Percentiles rank a stretch among this genome's conserved stretches.
Conservation (phyloP, 495 filamentous ascomycete species). For the Choiromyces venosus region DNA sequence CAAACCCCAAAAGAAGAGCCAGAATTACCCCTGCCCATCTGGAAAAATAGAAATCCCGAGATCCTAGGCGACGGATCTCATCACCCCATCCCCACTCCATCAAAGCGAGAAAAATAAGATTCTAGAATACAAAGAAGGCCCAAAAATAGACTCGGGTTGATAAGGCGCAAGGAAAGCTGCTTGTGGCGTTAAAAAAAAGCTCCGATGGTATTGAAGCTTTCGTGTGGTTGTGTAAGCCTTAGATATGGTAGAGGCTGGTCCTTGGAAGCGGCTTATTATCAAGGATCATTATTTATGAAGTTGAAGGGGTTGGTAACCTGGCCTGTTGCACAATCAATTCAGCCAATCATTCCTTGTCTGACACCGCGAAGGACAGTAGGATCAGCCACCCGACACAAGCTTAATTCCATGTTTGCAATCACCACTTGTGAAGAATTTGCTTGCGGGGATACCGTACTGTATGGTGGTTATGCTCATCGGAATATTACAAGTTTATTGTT, state of each 20-base stretch:
- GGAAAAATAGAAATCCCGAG: constrained; percentile 1
- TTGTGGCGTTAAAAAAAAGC: background rate
- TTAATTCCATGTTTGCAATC: background rate
- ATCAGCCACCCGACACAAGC: background rate
- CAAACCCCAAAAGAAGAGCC: background rate
- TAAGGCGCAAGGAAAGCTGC: background rate
- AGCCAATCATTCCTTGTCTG: background rate
- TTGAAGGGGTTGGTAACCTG: background rate
- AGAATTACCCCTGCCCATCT: background rate
- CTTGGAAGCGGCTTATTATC: background rate
- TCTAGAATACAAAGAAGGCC: background rate
- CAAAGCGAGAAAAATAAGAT: background rate
- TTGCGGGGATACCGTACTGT: background rate
- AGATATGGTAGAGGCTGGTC: background rate
- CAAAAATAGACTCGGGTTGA: background rate
- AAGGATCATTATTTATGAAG: background rate
- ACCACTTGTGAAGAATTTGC: background rate
- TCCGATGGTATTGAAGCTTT: background rate
- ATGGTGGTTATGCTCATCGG: background rate
- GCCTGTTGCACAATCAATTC: background rate
- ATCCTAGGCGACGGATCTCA: background rate
- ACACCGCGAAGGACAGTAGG: background rate
- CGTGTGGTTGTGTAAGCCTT: background rate
- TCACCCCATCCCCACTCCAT: background rate
- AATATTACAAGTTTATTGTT: background rate